Percentiles rank a stretch among this genome's conserved stretches.
Evolutionary conservation across 225 moss, liverwort and hornwort species (phyloP).

Genomic region (Antitrichia curtipendula): DNA sequence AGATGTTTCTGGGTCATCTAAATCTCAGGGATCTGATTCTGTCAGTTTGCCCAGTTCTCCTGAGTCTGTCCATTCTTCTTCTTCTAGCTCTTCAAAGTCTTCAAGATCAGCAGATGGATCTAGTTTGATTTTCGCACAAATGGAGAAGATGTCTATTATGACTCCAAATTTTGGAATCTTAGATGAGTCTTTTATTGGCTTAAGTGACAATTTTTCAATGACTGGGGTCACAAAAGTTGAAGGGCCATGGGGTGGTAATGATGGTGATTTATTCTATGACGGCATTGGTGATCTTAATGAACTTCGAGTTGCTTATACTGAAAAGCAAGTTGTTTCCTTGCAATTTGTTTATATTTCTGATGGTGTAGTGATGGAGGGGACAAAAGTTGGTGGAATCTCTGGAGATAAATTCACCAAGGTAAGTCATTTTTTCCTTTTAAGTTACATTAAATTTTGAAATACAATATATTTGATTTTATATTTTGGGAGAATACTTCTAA

Average conservation of each 20-base stretch:
- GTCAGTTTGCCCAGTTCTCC: accelerated
- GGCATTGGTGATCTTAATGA: not conserved
- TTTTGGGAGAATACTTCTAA: accelerated
- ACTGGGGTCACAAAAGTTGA: not conserved
- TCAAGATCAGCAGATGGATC: accelerated
- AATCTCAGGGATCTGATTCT: accelerated
- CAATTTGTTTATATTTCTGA: not conserved
- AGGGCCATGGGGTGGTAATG: not conserved
- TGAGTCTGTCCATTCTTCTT: not conserved
- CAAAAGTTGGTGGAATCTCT: not conserved
- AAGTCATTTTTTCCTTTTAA: not conserved
- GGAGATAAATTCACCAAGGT: not conserved
- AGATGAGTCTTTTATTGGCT: too few species aligned
- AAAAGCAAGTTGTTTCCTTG: not conserved
- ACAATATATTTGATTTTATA: not conserved
- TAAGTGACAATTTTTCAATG: not conserved
- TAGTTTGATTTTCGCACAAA: accelerated
- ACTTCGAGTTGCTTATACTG: not conserved
- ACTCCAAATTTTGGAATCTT: not conserved
- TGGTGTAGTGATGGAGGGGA: not conserved
- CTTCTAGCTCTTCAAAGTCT: not conserved
- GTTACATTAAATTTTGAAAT: not conserved
- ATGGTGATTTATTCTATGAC: not conserved
- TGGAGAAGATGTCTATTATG: not conserved
- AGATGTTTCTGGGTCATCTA: accelerated